Conservation (phyloP, 768 basidiomycete species). For the Pulveroboletus sp. region DNA sequence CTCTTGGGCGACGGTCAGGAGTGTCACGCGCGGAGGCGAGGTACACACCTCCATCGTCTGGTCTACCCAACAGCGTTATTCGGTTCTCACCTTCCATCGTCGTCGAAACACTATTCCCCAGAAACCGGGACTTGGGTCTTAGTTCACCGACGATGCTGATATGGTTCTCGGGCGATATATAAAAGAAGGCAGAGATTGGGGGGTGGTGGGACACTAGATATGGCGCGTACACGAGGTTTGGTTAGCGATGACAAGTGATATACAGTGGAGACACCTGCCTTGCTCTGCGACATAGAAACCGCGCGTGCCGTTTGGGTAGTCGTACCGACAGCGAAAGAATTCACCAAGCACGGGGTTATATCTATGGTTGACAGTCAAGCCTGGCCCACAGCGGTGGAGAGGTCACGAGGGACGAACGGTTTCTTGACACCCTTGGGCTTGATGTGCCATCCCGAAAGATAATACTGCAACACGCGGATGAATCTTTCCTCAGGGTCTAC, state of each 20-base stretch:
- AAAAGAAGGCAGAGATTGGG: conserved; percentile 93
- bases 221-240: conserved; percentile 1
- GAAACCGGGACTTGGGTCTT: conserved; percentile 90
- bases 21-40: conserved; percentile 4
- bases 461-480: conserved; percentile 86
- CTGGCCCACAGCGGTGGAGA: not conserved
- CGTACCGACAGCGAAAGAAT: conserved; percentile 94
- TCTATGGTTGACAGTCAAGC: conserved; percentile 35
- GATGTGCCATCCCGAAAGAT: conserved; percentile 99
- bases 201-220: conserved; percentile 89
- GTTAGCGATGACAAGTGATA: not conserved
- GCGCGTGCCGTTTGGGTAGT: conserved; percentile 86
- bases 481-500: conserved; percentile 87
- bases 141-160: conserved; percentile 88
- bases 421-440: conserved; percentile 99
- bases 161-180: conserved; percentile 86
- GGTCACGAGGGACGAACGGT: conserved; percentile 55
- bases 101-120: conserved; percentile 95
- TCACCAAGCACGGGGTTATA: conserved; percentile 98
- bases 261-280: conserved; percentile 41
- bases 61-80: conserved; percentile 74
- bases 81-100: conserved; percentile 96
- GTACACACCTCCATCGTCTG: conserved; percentile 78
- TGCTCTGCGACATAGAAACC: conserved; percentile 98
- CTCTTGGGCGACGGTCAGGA: conserved; percentile 38